phyloP scores from a whole-genome alignment of 2,329 filamentous ascomycete species.

The Aspergillus udagawae region DNA sequence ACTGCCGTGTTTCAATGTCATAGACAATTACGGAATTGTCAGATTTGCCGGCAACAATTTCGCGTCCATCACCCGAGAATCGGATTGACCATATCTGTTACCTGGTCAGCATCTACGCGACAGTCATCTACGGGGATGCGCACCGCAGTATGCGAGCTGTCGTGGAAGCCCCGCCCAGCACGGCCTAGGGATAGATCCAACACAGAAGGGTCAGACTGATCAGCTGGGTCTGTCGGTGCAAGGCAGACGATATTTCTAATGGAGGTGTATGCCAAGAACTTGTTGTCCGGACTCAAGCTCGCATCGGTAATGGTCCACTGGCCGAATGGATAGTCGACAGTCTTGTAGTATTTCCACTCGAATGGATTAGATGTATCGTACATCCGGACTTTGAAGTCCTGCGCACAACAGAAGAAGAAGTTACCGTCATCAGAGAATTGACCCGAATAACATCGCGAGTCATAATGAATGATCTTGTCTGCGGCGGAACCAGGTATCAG shows the following conservation, averaged over 20 bases:
- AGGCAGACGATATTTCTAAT: conserved; percentile 81
- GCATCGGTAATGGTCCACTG: conserved; percentile 97
- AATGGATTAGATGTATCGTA: conserved; percentile 97
- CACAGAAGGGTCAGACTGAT: conserved; percentile 72
- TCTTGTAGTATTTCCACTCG: conserved; percentile 94
- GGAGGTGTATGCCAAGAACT: conserved; percentile 85
- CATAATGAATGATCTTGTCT: conserved; percentile 84
- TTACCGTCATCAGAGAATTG: conserved; percentile 97
- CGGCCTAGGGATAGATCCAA: conserved; percentile 62
- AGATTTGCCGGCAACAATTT: conserved; percentile 86
- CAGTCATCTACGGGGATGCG: conserved; percentile 9
- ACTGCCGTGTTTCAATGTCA: conserved; percentile 76
- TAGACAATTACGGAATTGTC: conserved; percentile 79
- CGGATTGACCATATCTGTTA: conserved; percentile 77
- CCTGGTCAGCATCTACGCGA: conserved; percentile 14
- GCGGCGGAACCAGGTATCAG: conserved; percentile 74
- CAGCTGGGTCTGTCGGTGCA: conserved; percentile 78
- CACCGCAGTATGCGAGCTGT: conserved; percentile 43
- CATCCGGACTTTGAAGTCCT: conserved; percentile 93
- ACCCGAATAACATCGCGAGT: conserved; percentile 83
- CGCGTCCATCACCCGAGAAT: conserved; percentile 85
- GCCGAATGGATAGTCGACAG: conserved; percentile 76
- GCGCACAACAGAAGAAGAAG: conserved; percentile 89
- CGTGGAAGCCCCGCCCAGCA: conserved; percentile 31
- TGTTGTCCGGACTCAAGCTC: conserved; percentile 84